These are phyloP conservation scores for Otatea glauca DNA, from an alignment of 176 grass and related monocot species.

Conservation along the genomic window DNA sequence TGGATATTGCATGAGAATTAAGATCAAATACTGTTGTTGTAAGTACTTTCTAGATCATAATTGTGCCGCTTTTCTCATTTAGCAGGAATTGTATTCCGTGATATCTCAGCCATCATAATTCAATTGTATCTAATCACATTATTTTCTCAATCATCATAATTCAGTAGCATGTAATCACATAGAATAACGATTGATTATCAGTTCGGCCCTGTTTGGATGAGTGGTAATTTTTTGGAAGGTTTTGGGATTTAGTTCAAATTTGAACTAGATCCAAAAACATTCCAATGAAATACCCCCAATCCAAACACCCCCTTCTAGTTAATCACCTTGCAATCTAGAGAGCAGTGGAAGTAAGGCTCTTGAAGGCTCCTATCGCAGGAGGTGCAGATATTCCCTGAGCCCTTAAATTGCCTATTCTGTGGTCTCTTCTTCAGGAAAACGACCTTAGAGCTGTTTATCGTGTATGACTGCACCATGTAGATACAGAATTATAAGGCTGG, in stretches of 20 bases:
- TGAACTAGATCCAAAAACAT: too few species aligned
- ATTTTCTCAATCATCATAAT: constrained; percentile 22
- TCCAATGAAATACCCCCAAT: too few species aligned
- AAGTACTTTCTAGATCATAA: constrained; percentile 44
- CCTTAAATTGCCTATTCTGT: constrained; percentile 96
- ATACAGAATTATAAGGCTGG: constrained; percentile 45
- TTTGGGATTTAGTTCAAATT: too few species aligned
- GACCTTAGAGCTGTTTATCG: constrained; percentile 97
- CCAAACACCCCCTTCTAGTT: too few species aligned
- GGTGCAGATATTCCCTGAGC: constrained; percentile 92
- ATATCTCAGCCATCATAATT: constrained; percentile 34
- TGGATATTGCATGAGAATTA: constrained; percentile 35
- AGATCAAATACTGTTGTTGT: constrained; percentile 21
- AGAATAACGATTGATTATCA: constrained; percentile 26
- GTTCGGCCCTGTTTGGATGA: too few species aligned
- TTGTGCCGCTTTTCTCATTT: constrained; percentile 35
- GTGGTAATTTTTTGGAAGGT: too few species aligned
- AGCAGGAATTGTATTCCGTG: constrained; percentile 31
- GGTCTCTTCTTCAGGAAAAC: constrained; percentile 99
- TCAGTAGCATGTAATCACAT: not conserved
- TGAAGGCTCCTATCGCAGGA: constrained; percentile 95
- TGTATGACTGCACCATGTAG: constrained; percentile 78
- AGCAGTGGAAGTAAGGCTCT: constrained; percentile 95
- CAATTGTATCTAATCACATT: not conserved
- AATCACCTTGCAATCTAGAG: constrained; percentile 93